phyloP scores from a whole-genome alignment of 2,329 filamentous ascomycete species.

The Colletotrichum sp. region DNA sequence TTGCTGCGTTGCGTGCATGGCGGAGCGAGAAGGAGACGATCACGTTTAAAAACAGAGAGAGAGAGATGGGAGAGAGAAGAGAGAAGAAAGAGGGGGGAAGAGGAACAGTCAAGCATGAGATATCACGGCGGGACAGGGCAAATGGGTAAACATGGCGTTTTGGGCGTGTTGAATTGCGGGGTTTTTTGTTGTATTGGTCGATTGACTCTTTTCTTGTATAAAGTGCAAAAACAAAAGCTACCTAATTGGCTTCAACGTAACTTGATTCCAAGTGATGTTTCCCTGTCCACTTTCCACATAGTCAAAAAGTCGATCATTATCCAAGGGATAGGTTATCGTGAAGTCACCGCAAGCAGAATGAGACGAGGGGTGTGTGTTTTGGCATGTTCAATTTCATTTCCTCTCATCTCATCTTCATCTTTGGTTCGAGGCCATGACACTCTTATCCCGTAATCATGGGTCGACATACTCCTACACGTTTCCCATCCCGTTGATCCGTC shows the following conservation, averaged over 20 bases:
- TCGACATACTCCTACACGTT: constrained; percentile 15
- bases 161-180: background rate
- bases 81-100: background rate
- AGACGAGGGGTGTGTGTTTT: background rate
- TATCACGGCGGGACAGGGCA: constrained; percentile 7
- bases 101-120: background rate
- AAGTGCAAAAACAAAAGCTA: background rate
- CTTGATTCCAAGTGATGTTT: background rate
- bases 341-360: background rate
- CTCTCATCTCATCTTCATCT: constrained; percentile 4
- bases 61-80: background rate
- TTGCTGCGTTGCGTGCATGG: background rate
- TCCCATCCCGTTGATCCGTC: background rate
- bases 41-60: background rate
- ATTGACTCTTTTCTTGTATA: background rate
- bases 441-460: background rate
- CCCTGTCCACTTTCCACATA: background rate
- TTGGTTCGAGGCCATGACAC: background rate
- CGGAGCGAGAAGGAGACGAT: background rate
- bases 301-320: background rate
- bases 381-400: constrained; percentile 16
- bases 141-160: constrained; percentile 4
- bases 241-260: background rate
- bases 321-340: background rate
- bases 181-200: background rate